A percentile compares a stretch with the other conserved stretches of the same genome.
phyloP scores from a whole-genome alignment of 2,329 filamentous ascomycete species.

The Ophiostoma angusticollis region DNA sequence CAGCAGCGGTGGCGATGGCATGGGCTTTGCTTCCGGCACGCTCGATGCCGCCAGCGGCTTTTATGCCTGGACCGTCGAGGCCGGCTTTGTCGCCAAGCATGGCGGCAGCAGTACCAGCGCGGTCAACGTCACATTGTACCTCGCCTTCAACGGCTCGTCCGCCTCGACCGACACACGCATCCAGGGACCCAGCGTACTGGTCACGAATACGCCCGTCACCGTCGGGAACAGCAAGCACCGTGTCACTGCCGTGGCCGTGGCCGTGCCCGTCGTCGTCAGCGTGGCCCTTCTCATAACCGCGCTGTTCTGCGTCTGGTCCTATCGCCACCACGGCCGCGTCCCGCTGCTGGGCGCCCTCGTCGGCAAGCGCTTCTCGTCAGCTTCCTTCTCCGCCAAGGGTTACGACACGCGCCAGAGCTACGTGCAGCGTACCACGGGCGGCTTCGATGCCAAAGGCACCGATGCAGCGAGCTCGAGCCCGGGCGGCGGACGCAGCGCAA shows the following conservation, averaged over 20 bases:
- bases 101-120: conserved; percentile 4
- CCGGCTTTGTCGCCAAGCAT: conserved; percentile 13
- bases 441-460: background rate
- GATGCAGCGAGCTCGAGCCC: conserved; percentile 1
- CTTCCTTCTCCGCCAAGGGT: conserved; percentile 14
- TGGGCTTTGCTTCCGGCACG: conserved; percentile 10
- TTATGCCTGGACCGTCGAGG: conserved; percentile 16
- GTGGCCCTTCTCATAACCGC: conserved; percentile 9
- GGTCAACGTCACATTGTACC: conserved; percentile 12
- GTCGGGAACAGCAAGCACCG: conserved; percentile 5
- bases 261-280: conserved; percentile 1
- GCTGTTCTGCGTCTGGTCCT: conserved; percentile 17
- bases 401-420: conserved; percentile 18
- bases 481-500: conserved; percentile 7
- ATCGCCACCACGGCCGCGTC: conserved; percentile 16
- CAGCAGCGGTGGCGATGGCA: too few species aligned
- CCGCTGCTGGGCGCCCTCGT: conserved; percentile 13
- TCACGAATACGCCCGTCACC: conserved; percentile 9
- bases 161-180: conserved; percentile 11
- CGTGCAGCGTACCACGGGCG: conserved; percentile 14
- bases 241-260: background rate
- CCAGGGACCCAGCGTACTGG: conserved; percentile 18
- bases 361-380: conserved; percentile 6
- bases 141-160: conserved; percentile 15
- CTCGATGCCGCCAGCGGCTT: conserved; percentile 19